Percentiles rank a stretch among this genome's conserved stretches.
phyloP scores from a whole-genome alignment of 2,329 filamentous ascomycete genomes.

The Fusarium odoratissimum region DNA sequence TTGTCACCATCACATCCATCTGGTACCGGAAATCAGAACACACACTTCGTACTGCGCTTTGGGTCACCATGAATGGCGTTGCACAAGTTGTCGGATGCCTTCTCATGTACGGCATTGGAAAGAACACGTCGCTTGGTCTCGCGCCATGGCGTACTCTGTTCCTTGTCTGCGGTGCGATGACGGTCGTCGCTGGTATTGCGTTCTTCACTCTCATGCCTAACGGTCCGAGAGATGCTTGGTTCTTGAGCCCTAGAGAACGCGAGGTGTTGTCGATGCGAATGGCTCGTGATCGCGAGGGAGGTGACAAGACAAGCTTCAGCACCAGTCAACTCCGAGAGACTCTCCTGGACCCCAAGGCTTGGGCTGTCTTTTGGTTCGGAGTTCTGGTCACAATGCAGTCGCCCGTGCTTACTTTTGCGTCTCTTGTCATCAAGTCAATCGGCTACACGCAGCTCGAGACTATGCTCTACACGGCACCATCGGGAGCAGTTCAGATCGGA shows the following conservation, averaged over 20 bases:
- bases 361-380: slow-evolving; percentile 1
- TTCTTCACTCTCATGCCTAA: not conserved
- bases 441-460: slow-evolving; percentile 1
- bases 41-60: not conserved
- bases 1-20: not conserved
- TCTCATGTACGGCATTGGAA: slow-evolving; percentile 2
- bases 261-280: not conserved
- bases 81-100: not conserved
- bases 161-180: not conserved
- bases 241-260: not conserved
- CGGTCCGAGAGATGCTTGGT: not conserved
- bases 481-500: not conserved
- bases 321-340: not conserved
- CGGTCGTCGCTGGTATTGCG: not conserved
- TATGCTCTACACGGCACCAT: not conserved
- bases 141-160: not conserved
- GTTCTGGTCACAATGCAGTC: not conserved
- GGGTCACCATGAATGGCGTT: slow-evolving; percentile 2
- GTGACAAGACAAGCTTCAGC: slow-evolving; percentile 1
- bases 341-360: not conserved
- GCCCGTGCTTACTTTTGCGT: not conserved
- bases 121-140: not conserved
- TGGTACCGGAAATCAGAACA: slow-evolving; percentile 5
- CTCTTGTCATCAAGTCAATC: not conserved
- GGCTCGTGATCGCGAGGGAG: not conserved